phyloP scores from a whole-genome alignment of 306 rosid genomes.

The Cyamopsis tetragonoloba region DNA sequence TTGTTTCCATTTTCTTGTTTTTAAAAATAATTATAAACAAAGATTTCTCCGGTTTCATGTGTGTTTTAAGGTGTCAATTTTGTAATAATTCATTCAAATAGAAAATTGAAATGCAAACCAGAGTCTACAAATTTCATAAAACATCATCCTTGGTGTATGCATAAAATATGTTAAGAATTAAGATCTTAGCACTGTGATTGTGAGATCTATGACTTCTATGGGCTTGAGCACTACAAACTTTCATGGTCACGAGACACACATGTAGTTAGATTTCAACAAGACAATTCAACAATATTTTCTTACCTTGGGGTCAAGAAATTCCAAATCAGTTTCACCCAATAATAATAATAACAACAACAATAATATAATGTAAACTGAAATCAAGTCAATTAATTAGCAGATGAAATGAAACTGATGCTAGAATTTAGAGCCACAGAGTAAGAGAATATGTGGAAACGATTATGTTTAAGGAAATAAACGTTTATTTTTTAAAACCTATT shows the following conservation, averaged over 20 bases:
- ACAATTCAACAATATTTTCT: slow-evolving; percentile 2
- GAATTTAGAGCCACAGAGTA: neutral
- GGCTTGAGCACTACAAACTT: slow-evolving; percentile 21
- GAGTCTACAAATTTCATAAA: neutral
- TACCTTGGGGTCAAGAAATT: neutral
- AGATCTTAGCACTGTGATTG: neutral
- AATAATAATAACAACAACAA: no score
- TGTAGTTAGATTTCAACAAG: slow-evolving; percentile 17
- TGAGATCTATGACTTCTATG: neutral
- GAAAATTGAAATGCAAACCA: no score
- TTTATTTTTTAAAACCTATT: no score
- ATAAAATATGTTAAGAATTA: slow-evolving; percentile 11
- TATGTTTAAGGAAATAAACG: no score
- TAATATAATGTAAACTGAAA: neutral
- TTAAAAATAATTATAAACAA: no score
- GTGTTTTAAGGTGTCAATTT: no score
- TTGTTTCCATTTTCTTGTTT: no score
- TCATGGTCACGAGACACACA: slow-evolving; percentile 23
- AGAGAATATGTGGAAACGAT: no score
- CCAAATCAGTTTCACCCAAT: neutral
- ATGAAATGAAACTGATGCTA: neutral
- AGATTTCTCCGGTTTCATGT: no score
- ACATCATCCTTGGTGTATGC: neutral
- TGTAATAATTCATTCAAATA: no score
- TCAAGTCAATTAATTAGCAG: neutral